Conservation (phyloP, 495 filamentous ascomycete species). For the Cenococcum geophilum region DNA sequence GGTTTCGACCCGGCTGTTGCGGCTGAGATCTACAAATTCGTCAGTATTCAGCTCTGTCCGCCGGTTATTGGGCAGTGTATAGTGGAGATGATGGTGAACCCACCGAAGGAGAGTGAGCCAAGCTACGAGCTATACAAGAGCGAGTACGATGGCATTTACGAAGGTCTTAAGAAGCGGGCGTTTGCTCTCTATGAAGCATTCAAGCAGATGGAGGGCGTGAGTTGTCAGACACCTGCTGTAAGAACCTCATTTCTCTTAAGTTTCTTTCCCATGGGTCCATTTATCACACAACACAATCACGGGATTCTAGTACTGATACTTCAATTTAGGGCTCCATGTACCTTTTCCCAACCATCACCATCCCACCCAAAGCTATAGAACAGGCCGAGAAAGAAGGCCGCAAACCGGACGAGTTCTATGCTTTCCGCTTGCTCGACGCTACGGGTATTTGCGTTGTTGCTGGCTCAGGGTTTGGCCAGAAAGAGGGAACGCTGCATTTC, state of each 20-base stretch:
- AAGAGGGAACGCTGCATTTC: slow-evolving; percentile 86
- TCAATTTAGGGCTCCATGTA: slow-evolving; percentile 80
- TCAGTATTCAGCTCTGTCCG: slow-evolving; percentile 89
- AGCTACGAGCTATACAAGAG: slow-evolving; percentile 73
- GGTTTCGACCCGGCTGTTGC: slow-evolving; percentile 81
- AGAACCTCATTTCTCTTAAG: slow-evolving; percentile 5
- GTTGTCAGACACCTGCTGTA: slow-evolving; percentile 64
- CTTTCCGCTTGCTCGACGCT: slow-evolving; percentile 78
- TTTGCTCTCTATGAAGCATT: slow-evolving; percentile 83
- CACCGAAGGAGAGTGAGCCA: slow-evolving; percentile 71
- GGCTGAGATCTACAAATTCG: slow-evolving; percentile 96
- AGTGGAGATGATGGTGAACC: slow-evolving; percentile 95
- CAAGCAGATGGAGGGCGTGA: slow-evolving; percentile 88
- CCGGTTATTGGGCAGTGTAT: slow-evolving; percentile 94
- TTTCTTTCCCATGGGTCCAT: slow-evolving; percentile 8
- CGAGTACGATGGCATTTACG: slow-evolving; percentile 76
- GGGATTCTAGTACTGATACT: slow-evolving; percentile 3
- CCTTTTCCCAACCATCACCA: slow-evolving; percentile 87
- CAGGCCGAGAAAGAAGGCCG: slow-evolving; percentile 68
- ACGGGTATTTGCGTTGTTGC: slow-evolving; percentile 95
- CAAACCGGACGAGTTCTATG: slow-evolving; percentile 88
- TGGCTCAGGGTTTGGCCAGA: slow-evolving; percentile 89
- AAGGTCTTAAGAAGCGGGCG: slow-evolving; percentile 69
- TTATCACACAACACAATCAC: not conserved
- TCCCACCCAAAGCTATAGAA: slow-evolving; percentile 66